These are phyloP conservation scores for Heterococcus sp. DNA, from an alignment of 108 stramenopile genomes.

Conservation along the genomic window DNA sequence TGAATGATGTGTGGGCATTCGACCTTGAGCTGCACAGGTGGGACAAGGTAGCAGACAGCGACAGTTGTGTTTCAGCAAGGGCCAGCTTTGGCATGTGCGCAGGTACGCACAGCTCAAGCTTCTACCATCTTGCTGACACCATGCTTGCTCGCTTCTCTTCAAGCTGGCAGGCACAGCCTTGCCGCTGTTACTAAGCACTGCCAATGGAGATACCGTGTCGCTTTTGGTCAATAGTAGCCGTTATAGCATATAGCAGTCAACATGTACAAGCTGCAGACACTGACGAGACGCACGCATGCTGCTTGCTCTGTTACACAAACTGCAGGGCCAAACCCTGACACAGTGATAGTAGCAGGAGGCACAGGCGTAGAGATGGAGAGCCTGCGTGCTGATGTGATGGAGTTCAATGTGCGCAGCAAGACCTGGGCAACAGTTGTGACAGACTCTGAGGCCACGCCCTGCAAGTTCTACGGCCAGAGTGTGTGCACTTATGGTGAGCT, in stretches of 20 bases:
- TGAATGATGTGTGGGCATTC: conserved; percentile 38
- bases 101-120: too few relatives aligned
- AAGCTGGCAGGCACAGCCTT: too few relatives aligned
- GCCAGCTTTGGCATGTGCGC: conserved; percentile 41
- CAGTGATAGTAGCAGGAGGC: conserved; percentile 35
- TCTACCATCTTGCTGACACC: too few relatives aligned
- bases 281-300: too few relatives aligned
- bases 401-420: conserved; percentile 23
- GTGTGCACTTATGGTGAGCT: conserved; percentile 39
- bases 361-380: conserved; percentile 50
- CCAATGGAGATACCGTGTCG: too few relatives aligned
- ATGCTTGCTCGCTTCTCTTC: too few relatives aligned
- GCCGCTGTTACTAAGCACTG: too few relatives aligned
- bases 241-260: too few relatives aligned
- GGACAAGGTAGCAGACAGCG: conserved; percentile 16
- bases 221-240: too few relatives aligned
- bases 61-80: conserved; percentile 1
- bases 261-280: too few relatives aligned
- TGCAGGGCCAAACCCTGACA: conserved; percentile 21
- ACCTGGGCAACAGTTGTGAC: conserved; percentile 13
- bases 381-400: conserved; percentile 35
- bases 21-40: conserved; percentile 41
- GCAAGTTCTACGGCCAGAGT: conserved; percentile 44
- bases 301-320: too few relatives aligned
- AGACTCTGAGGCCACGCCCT: conserved; percentile 32